Base-by-base conservation (phyloP, 306 rosid species). In the Prosopis cineraria region DNA sequence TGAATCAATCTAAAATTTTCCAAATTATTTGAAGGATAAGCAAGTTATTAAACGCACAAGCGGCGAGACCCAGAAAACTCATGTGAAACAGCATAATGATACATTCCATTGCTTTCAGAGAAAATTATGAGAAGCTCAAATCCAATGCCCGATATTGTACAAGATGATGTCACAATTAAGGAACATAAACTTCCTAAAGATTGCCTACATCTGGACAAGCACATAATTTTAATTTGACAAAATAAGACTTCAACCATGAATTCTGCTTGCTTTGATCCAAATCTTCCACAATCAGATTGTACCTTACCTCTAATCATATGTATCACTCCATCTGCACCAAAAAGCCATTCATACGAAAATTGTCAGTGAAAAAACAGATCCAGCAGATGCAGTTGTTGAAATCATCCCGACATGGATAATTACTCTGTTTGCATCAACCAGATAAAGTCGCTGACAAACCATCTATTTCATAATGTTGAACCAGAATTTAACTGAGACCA, bases 261-360 rank as follows among this genome's bases (percentile, higher is more conserved):
- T 55, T 67, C 55, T 20, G 75, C 58, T 66, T 64, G 73, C 52
- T 27, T 13, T 60, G 68, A 79, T 73, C 72, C 44, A 74, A 75
- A 50, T 72, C 78, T 67, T 85, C 84, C 80, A 1, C 39, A 16
- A 24, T 59, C 72, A 76, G 27, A 25, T 55, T 67, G 39, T 31
- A 59, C 71, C 47, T 43, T n/a, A 13, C 41, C 71, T 72, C 64
- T 29, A 5, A 11, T 40, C 33, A 53, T 17, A 55, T 55, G 8
- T 1, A 72, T 85, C 82, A 86, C 72, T 86, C 89, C 85, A n/a
- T 83, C 89, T 86, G 87, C 87, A 86, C 55, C 84, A 82, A 68
- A 19, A 79, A 79, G 55, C 37, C 55, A 68, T 10, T 19, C 31
- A n/a, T 60, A 73, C 25, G n/a, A 74, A 74, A 44, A 50, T 45